These are phyloP conservation scores for Lodderomyces oxycetoniae DNA, from an alignment of 1,139 yeast species.

Conservation along the genomic window DNA sequence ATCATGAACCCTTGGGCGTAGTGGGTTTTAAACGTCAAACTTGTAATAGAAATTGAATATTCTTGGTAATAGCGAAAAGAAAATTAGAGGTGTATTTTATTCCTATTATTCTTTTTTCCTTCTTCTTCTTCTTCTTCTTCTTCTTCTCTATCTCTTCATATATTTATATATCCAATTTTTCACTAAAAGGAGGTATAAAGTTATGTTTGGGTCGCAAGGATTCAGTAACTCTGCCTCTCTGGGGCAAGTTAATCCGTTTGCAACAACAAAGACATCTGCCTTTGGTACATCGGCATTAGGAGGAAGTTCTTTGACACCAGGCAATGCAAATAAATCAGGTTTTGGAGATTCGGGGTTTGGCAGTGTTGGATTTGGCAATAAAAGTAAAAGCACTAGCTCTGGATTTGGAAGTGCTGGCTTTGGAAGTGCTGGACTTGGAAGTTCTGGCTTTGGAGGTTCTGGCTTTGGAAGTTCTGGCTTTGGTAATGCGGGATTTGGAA, in stretches of 20 bases:
- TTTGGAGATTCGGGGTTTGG: constrained; percentile 9
- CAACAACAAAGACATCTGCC: constrained; percentile 3
- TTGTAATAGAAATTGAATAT: no score
- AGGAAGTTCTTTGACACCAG: not conserved
- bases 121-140: no score
- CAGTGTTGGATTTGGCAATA: constrained; percentile 11
- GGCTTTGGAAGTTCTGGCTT: constrained; percentile 12
- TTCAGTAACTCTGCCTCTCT: constrained; percentile 20
- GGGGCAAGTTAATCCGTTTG: constrained; percentile 11
- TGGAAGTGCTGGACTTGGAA: constrained; percentile 15
- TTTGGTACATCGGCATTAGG: constrained; percentile 5
- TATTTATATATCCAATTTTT: no score
- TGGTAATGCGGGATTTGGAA: constrained; percentile 8
- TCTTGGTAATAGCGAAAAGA: not conserved
- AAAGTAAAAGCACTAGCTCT: constrained; percentile 6
- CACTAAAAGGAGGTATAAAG: not conserved
- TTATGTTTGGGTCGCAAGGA: constrained; percentile 15
- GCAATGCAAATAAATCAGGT: constrained; percentile 11
- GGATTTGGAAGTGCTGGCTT: constrained; percentile 13
- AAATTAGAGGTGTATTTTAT: not conserved
- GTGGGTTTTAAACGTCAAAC: no score
- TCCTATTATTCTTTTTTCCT: no score
- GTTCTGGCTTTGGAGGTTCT: constrained; percentile 7
- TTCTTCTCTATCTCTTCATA: no score
- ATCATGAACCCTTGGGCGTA: no score